Base-by-base conservation (phyloP, 345 rosid genomes). In the Rhizophora mangle region DNA sequence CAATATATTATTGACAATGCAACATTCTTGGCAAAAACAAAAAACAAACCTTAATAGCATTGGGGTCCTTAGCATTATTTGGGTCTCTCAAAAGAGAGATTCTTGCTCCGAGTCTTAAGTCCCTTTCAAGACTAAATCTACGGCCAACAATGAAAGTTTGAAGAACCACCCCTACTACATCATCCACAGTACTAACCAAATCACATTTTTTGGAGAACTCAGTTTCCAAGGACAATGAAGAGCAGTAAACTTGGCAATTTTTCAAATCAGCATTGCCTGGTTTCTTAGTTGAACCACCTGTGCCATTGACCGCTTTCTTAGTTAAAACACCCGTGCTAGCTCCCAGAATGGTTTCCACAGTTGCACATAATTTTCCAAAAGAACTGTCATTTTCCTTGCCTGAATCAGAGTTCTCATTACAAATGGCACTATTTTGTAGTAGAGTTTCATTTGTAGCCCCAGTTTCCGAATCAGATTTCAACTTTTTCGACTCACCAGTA, bases 131-230 rank as follows among this genome's bases (percentile, higher is more conserved):
- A 75, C 96, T 84, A 68, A 83, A 94, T 82, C 81, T 86, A 68
- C 95, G 88, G n/a, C 98, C 96, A 69, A 94, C 96, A 57, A 89
- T 89, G 78, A 82, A 86, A 27, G 98, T 89, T 4, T 83, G 81
- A 78, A 91, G 83, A 77, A 68, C 57, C 56, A 68, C 72, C 72
- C 71, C 86, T 43, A 59, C 68, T 37, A 74, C 64, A 51, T 66
- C 84, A 54, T 83, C 79, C 30, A 62, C 22, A 59, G 47, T 68
- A 19, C 68, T 62, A 49, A 69, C 64, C 68, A 29, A 34, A 54
- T 20, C 32, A 67, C 24, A 19, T 64, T 54, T 43, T 43, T 43
- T 16, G 49, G 75, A 21, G 46, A 39, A 72, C 54, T 70, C 76
- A 49, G 63, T 81, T 55, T 66, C 31, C 64, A 71, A 27, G 49